A percentile compares a stretch with the other conserved stretches of the same genome.
Evolutionary conservation across 2,329 filamentous ascomycete species (phyloP).

Genomic region (Aspergillus amoenus): DNA sequence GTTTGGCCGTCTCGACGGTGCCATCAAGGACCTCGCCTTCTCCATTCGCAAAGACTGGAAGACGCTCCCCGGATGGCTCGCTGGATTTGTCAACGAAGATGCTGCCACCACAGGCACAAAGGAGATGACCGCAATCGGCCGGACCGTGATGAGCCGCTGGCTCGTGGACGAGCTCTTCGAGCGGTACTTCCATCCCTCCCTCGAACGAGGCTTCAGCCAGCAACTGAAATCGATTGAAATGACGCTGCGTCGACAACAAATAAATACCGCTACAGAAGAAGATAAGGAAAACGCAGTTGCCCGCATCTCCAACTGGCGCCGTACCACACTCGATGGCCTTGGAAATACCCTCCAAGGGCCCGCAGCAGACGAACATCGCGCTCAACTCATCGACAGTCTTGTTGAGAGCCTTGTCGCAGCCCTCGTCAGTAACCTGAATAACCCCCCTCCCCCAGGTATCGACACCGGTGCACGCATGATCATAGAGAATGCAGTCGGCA

Average conservation of each 20-base stretch:
- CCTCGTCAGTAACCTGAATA: constrained; percentile 71
- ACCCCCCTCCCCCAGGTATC: constrained; percentile 76
- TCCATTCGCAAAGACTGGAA: constrained; percentile 96
- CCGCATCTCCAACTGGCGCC: constrained; percentile 88
- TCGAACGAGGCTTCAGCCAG: constrained; percentile 73
- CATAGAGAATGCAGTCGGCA: constrained; percentile 82
- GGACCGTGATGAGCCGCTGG: constrained; percentile 86
- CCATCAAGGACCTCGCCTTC: constrained; percentile 92
- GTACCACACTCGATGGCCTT: constrained; percentile 91
- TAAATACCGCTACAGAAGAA: constrained; percentile 73
- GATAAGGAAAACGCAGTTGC: constrained; percentile 84
- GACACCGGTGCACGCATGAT: constrained; percentile 90
- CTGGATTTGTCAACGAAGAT: constrained; percentile 76
- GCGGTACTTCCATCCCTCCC: constrained; percentile 84
- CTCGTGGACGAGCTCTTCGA: constrained; percentile 88
- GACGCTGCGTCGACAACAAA: constrained; percentile 77
- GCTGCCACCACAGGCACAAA: constrained; percentile 85
- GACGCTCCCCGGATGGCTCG: constrained; percentile 75
- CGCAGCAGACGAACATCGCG: constrained; percentile 65
- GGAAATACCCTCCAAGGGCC: constrained; percentile 66
- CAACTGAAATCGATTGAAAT: constrained; percentile 83
- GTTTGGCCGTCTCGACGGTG: constrained; percentile 87
- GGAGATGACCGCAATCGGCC: constrained; percentile 95
- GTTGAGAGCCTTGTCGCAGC: constrained; percentile 67
- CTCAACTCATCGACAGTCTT: constrained; percentile 67